Evolutionary conservation across 2,329 filamentous ascomycete species (phyloP), one percentile per base, ranked within the genome.

Genomic region (Fusarium mangiferae): DNA sequence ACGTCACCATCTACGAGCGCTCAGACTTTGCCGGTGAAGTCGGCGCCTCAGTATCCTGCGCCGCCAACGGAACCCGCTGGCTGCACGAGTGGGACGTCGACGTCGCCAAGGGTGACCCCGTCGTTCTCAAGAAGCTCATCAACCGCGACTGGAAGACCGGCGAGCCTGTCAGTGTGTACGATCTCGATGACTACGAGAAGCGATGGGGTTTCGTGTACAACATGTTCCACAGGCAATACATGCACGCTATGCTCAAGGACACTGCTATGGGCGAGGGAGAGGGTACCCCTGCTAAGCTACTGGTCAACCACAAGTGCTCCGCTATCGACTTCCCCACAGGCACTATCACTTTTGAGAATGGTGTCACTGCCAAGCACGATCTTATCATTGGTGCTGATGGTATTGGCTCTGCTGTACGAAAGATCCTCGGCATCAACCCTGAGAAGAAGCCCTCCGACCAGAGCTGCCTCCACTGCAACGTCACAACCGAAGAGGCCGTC

Each of bases 71-170:
- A 13, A 91, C 91, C 3, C 86, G 90, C 52, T 93, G 91, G 91
- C 83, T 93, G 13, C 87, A 92, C 69, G 90, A 92, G 79, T 93
- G 91, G 91, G 84, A 84, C 0, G 90, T 93, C 3, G 89, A 93
- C 75, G 84, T 93, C 4, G 82, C 83, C 20, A 90, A 89, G 76
- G 91, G 91, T 14, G 88, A 92, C 65, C 90, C 90, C 0, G 91
- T 93, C 4, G 83, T 93, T 3, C 82, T 93, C 55, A 86, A 85
- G 80, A 90, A 90, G 76, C 85, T 93, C 59, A 93, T 93, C 82
- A 92, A 90, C 79, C 87, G 89, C 7, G 90, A 93, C 81, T 93
- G 91, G 91, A 87, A 88, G 78, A 93, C 90, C 2, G 91, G 91
- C 1, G 88, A 92, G 81, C 87, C 89, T 0, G 86, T 90, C 30